phyloP scores from a whole-genome alignment of 2,329 filamentous ascomycete species.

The Akanthomyces lecanii region DNA sequence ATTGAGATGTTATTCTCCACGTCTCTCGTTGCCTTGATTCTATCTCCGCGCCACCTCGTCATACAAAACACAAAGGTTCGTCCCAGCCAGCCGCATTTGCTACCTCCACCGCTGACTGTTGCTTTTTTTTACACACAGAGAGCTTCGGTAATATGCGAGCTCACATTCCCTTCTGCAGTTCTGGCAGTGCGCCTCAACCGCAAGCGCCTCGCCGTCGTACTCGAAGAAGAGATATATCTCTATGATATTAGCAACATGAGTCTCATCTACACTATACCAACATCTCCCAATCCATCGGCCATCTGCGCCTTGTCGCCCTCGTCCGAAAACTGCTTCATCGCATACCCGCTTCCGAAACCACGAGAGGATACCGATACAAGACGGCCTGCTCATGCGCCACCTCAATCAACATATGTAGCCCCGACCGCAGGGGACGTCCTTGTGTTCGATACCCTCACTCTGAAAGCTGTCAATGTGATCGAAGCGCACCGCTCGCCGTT shows the following conservation, averaged over 20 bases:
- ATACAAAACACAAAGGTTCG: conserved; percentile 95
- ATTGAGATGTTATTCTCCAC: conserved; percentile 99
- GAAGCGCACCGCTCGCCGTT: conserved; percentile 91
- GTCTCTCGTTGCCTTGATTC: conserved; percentile 86
- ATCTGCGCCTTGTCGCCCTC: conserved; percentile 92
- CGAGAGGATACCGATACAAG: conserved; percentile 55
- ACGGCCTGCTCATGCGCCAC: conserved; percentile 78
- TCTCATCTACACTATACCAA: conserved; percentile 85
- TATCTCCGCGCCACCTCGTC: conserved; percentile 85
- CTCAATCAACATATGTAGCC: conserved; percentile 69
- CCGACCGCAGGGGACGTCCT: conserved; percentile 89
- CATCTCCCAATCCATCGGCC: conserved; percentile 85
- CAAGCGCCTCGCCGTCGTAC: conserved; percentile 85
- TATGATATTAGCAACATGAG: conserved; percentile 99
- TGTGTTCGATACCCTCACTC: conserved; percentile 82
- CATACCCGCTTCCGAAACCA: conserved; percentile 80
- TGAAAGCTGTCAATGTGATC: conserved; percentile 92
- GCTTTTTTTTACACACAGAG: conserved; percentile 37
- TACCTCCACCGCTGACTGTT: conserved; percentile 20
- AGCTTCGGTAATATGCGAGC: conserved; percentile 88
- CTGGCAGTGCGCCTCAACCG: conserved; percentile 90
- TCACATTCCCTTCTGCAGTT: conserved; percentile 96
- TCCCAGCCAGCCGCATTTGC: conserved; percentile 16
- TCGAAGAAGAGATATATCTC: conserved; percentile 95
- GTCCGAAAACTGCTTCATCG: conserved; percentile 92